These are phyloP conservation scores for rapeseed (Brassica napus) DNA, from an alignment of 345 rosid genomes.

Conservation along the genomic window Da-Ae NC_063441.1:1305001-1305500, in stretches of 20 bases:
- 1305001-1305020: constrained; percentile 34
- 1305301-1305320: constrained; percentile 77
- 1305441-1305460: constrained; percentile 66
- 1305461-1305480: constrained; percentile 63
- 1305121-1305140: constrained; percentile 90
- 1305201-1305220: constrained; percentile 65
- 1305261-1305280: constrained; percentile 99
- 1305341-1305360: constrained; percentile 98
- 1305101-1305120: constrained; percentile 84
- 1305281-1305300: constrained; percentile 98
- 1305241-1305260: constrained; percentile 96
- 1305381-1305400: constrained; percentile 16
- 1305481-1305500: constrained; percentile 76
- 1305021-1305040: constrained; percentile 54
- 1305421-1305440: background rate
- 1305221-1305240: constrained; percentile 80
- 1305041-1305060: constrained; percentile 89
- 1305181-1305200: constrained; percentile 65
- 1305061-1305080: constrained; percentile 94
- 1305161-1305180: constrained; percentile 83
- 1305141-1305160: constrained; percentile 87
- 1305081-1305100: constrained; percentile 97
- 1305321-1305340: constrained; percentile 99
- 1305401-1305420: constrained; percentile 9
- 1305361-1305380: constrained; percentile 99